phyloP scores from a whole-genome alignment of 2,329 filamentous ascomycete genomes.

The Xylariaceae sp. region DNA sequence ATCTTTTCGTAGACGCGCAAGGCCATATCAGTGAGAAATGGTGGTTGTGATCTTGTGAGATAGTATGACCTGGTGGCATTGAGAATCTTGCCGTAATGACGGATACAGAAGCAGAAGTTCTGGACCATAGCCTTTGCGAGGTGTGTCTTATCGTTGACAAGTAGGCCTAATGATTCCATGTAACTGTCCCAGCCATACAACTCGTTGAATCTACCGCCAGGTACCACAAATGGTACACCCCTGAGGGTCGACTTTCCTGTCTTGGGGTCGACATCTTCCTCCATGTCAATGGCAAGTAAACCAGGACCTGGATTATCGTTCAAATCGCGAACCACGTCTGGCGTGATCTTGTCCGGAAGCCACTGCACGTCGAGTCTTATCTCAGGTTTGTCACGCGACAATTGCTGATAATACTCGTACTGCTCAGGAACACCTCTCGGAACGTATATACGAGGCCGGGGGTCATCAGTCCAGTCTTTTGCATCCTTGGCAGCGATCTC shows the following conservation, averaged over 20 bases:
- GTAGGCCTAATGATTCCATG: constrained; percentile 89
- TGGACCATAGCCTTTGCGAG: constrained; percentile 90
- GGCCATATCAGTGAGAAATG: constrained; percentile 96
- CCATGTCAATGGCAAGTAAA: constrained; percentile 84
- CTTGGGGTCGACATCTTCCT: constrained; percentile 62
- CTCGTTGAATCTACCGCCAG: constrained; percentile 96
- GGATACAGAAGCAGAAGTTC: constrained; percentile 97
- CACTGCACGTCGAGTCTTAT: constrained; percentile 82
- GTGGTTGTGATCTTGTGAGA: constrained; percentile 87
- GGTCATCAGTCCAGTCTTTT: constrained; percentile 92
- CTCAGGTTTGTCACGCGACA: constrained; percentile 75
- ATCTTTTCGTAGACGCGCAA: constrained; percentile 91
- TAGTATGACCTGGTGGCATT: constrained; percentile 98
- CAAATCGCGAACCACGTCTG: constrained; percentile 75
- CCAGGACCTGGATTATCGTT: constrained; percentile 89
- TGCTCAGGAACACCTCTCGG: constrained; percentile 82
- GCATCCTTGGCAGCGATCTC: constrained; percentile 83
- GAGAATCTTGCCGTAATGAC: constrained; percentile 96
- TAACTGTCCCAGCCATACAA: constrained; percentile 99
- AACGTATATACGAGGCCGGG: constrained; percentile 86
- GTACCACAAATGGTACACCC: constrained; percentile 93
- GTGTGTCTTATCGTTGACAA: constrained; percentile 80
- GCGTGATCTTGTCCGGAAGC: constrained; percentile 72
- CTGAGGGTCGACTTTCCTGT: constrained; percentile 68
- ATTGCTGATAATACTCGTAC: constrained; percentile 78